These are phyloP conservation scores for Pseudocercospora musae DNA, from an alignment of 2,329 filamentous ascomycete species.

Conservation along the genomic window DNA sequence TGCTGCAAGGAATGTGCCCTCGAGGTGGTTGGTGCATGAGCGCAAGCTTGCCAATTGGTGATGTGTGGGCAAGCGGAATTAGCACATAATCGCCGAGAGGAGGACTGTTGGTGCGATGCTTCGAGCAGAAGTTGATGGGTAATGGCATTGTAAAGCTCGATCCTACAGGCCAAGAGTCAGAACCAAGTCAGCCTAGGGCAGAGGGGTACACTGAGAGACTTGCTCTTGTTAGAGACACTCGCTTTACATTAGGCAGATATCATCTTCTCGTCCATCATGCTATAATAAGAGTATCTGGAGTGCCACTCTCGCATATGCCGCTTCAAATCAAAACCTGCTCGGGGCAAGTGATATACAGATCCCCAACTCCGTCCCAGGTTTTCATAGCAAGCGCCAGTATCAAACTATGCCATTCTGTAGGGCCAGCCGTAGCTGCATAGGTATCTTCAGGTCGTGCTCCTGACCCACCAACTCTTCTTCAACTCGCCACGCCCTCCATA, in stretches of 20 bases:
- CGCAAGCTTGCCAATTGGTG: neutral
- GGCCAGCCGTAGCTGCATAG: neutral
- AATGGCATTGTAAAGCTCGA: neutral
- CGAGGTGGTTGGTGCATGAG: neutral
- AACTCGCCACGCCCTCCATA: neutral
- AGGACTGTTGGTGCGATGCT: neutral
- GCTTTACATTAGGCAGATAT: slow-evolving; percentile 9
- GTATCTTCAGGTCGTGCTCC: slow-evolving; percentile 3
- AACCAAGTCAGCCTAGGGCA: neutral
- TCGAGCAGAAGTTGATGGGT: neutral
- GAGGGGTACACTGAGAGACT: neutral
- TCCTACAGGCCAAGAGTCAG: neutral
- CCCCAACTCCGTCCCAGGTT: neutral
- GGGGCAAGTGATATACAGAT: neutral
- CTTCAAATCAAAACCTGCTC: neutral
- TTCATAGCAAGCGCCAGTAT: neutral
- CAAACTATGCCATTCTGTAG: slow-evolving; percentile 1
- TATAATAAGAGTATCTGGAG: neutral
- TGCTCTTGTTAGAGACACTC: neutral
- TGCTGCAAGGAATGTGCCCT: neutral
- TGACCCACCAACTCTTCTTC: neutral
- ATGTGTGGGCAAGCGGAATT: neutral
- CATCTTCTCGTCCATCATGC: slow-evolving; percentile 4
- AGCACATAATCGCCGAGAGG: neutral
- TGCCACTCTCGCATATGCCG: neutral